Base-by-base conservation (phyloP, 2,329 filamentous ascomycete species). In the Sclerotinia minor region DNA sequence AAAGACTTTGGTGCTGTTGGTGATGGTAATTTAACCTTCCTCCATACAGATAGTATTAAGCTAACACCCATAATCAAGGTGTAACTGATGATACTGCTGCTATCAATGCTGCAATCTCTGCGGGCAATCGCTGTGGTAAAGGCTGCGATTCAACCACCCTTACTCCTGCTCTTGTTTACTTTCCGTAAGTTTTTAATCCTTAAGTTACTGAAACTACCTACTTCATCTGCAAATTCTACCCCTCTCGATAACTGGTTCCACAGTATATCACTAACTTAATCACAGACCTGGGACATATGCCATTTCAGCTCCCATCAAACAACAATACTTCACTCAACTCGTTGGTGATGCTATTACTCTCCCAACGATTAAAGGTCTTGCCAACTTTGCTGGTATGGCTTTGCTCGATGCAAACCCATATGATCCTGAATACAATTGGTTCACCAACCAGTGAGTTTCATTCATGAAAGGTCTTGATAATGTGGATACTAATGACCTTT, bases 261-360 rank as follows among this genome's bases (percentile, higher is more conserved):
- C 24, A 15, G 21, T 19, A 8, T 49, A 50, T 32, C 17, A 24
- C 65, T 67, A 64, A 67, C 59, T 38, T 54, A 49, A 5, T 11
- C 17, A 49, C n/a, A 66, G 64, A 50, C 83, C 92, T 15, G 94
- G 94, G 72, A 96, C 88, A 67, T 98, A 97, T 76, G 76, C 91
- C 24, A 89, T 98, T 73, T 92, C 88, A 77, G 85, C 83, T 75
- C 92, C 94, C 29, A 87, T 98, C 72, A 80, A 93, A 64, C 90
- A 93, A 78, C 90, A 89, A 79, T 98, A 98, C 83, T 97, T 97
- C 82, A 96, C 94, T 13, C 93, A 97, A 78, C 87, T 98, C 70
- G 83, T 97, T 47, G 94, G 94, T 68, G 93, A 98, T 81, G 88
- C 89, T 60, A 76, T 86, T 74, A 82, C 85, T 71, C 79, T 89